A percentile compares a stretch with the other conserved stretches of the same genome.
Evolutionary conservation across 805 yeast genomes (phyloP).

Genomic region (Schizosaccharomyces osmophilus): DNA sequence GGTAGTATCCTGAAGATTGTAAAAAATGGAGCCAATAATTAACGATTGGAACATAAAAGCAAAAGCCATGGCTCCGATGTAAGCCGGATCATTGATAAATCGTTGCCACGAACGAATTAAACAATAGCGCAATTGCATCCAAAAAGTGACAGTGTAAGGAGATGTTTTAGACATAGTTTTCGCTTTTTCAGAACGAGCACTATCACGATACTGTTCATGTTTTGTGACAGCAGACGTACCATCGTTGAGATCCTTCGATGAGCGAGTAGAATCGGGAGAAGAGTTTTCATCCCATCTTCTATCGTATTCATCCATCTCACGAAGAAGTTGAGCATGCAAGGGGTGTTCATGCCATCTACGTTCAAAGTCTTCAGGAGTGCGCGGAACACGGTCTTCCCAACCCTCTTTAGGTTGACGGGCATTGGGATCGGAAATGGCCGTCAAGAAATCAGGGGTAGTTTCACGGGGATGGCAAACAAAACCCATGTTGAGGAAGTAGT

Average conservation of each 20-base stretch:
- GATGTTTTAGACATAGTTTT: background rate
- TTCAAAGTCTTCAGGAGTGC: slow-evolving; percentile 26
- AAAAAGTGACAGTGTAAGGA: slow-evolving; percentile 9
- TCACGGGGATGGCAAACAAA: slow-evolving; percentile 38
- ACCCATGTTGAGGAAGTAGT: slow-evolving; percentile 41
- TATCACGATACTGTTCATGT: background rate
- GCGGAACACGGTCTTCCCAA: slow-evolving; percentile 25
- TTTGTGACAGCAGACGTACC: background rate
- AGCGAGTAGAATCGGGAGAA: background rate
- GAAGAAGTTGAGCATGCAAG: slow-evolving; percentile 17
- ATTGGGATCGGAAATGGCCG: slow-evolving; percentile 41
- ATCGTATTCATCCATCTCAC: slow-evolving; percentile 22
- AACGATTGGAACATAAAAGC: slow-evolving; percentile 35
- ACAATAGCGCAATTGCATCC: slow-evolving; percentile 8
- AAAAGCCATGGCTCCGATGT: slow-evolving; percentile 20
- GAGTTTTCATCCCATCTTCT: background rate
- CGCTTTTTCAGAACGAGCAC: background rate
- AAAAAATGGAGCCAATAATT: slow-evolving; percentile 38
- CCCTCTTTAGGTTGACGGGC: slow-evolving; percentile 25
- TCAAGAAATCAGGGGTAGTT: slow-evolving; percentile 46
- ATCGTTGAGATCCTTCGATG: background rate
- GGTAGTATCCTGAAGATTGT: slow-evolving; percentile 25
- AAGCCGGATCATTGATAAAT: slow-evolving; percentile 31
- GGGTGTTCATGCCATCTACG: slow-evolving; percentile 28
- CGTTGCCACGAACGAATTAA: slow-evolving; percentile 18